Evolutionary conservation across 441 rosid species (phyloP).

Genomic region (Bocquillonia castaneifolia): DNA sequence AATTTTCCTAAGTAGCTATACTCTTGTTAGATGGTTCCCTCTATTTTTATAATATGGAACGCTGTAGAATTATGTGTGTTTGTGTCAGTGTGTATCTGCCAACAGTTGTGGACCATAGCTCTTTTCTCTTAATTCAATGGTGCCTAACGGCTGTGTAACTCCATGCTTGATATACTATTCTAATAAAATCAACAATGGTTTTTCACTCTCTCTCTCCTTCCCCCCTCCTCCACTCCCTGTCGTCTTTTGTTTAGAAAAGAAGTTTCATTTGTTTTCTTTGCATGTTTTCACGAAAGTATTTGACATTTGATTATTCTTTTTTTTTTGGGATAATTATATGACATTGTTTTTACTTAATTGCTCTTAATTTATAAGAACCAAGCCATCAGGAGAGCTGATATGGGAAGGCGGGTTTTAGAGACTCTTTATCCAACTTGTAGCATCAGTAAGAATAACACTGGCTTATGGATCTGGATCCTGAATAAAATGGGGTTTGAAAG

Average conservation of each 20-base stretch:
- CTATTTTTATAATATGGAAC: not conserved
- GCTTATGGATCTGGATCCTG: constrained; percentile 66
- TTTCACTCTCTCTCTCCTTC: no score
- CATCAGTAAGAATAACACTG: constrained; percentile 35
- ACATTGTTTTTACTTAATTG: constrained; percentile 21
- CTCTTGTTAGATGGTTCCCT: not conserved
- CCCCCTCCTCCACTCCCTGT: no score
- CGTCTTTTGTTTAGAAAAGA: no score
- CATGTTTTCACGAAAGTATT: not conserved
- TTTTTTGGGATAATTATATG: constrained; percentile 12
- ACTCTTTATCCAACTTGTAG: constrained; percentile 66
- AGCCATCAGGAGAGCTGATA: constrained; percentile 87
- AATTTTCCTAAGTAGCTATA: not conserved
- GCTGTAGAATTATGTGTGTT: not conserved
- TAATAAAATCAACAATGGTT: not conserved
- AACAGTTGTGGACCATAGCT: not conserved
- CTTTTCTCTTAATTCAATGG: not conserved
- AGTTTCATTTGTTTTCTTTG: not conserved
- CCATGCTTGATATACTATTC: not conserved
- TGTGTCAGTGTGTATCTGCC: not conserved
- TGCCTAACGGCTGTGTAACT: not conserved
- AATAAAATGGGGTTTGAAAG: constrained; percentile 52
- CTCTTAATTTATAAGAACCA: constrained; percentile 53
- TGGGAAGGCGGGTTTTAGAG: constrained; percentile 72
- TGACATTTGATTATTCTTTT: not conserved